A percentile compares a stretch with the other conserved stretches of the same genome.
Evolutionary conservation across 2,329 filamentous ascomycete species (phyloP).

Genomic region (Aspergillus eucalypticola): DNA sequence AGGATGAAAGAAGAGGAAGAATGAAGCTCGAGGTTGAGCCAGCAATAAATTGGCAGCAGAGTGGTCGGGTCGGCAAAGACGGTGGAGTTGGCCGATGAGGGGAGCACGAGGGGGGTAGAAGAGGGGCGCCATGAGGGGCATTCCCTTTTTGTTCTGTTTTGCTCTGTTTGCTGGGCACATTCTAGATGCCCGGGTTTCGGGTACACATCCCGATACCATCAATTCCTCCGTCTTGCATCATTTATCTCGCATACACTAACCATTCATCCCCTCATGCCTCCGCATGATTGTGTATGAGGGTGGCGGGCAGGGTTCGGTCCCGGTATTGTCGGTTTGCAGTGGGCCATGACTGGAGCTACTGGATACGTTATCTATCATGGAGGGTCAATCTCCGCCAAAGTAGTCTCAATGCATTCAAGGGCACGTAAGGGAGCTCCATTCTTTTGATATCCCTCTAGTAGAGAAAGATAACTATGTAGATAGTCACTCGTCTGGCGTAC

Average conservation of each 20-base stretch:
- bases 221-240: not conserved
- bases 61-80: slow-evolving; percentile 16
- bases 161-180: not conserved
- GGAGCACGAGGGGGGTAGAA: slow-evolving; percentile 16
- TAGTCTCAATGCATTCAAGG: no score
- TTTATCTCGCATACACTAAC: no score
- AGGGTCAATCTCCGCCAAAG: no score
- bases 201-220: not conserved
- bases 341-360: not conserved
- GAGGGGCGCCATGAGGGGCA: not conserved
- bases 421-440: no score
- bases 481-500: not conserved
- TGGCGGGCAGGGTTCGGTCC: no score
- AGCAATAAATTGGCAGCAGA: slow-evolving; percentile 16
- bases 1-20: slow-evolving; percentile 2
- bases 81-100: slow-evolving; percentile 17
- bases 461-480: not conserved
- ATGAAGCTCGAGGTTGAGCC: slow-evolving; percentile 1
- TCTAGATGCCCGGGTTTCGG: not conserved
- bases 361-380: no score
- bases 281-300: not conserved
- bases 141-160: not conserved
- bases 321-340: not conserved
- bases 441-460: not conserved
- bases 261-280: not conserved